Percentiles rank a stretch among this genome's conserved stretches.
Conservation (phyloP, 176 grass and related monocot species). For the Coix lacrymajobi region DNA sequence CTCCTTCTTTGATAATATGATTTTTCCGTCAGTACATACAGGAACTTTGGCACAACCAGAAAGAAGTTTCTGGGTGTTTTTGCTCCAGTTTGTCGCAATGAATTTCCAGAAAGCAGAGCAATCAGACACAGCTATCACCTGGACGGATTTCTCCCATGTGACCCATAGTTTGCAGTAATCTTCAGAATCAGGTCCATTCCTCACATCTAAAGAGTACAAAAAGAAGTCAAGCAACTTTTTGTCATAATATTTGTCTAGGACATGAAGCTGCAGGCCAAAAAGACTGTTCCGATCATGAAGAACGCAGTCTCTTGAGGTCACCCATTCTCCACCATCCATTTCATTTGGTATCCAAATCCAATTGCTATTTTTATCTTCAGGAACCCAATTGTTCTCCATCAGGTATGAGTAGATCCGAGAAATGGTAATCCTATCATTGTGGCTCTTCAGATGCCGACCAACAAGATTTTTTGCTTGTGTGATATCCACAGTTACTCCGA, state of each 20-base stretch:
- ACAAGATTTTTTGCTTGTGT: conserved; percentile 16
- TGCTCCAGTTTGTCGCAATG: conserved; percentile 39
- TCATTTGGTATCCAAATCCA: conserved; percentile 65
- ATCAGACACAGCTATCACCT: background rate
- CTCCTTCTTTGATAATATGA: conserved; percentile 32
- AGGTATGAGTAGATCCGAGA: conserved; percentile 57
- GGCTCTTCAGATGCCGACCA: conserved; percentile 36
- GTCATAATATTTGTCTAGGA: conserved; percentile 59
- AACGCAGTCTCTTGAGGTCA: conserved; percentile 33
- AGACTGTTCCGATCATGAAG: conserved; percentile 41
- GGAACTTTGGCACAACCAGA: conserved; percentile 43
- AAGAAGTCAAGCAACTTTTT: conserved; percentile 42
- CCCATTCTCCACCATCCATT: conserved; percentile 42
- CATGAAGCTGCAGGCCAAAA: conserved; percentile 36
- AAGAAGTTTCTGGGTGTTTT: conserved; percentile 13
- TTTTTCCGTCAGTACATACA: conserved; percentile 14
- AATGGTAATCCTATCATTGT: conserved; percentile 41
- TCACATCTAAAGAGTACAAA: conserved; percentile 32
- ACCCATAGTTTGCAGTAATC: conserved; percentile 52
- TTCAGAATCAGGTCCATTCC: conserved; percentile 20
- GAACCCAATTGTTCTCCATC: conserved; percentile 32
- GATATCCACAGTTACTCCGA: conserved; percentile 45
- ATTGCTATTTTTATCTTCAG: conserved; percentile 3
- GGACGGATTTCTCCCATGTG: conserved; percentile 41
- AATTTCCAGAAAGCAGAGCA: conserved; percentile 63